Conservation (phyloP, 331 rosid species). For the Ulmus americana region DNA sequence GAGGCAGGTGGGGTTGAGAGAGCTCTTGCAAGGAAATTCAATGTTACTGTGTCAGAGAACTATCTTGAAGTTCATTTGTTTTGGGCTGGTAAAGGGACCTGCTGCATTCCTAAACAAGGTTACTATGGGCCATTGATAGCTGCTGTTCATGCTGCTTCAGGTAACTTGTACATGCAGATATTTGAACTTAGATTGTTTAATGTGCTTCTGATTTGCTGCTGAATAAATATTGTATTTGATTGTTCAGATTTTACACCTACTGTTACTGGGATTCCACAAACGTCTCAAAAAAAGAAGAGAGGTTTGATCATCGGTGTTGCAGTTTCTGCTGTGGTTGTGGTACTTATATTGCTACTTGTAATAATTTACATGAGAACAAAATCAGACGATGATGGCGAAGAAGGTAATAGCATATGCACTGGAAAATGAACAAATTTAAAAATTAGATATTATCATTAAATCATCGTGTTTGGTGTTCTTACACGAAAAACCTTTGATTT, state of each 20-base stretch:
- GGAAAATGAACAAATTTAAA: neutral
- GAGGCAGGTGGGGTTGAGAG: slow-evolving; percentile 28
- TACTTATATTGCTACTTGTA: slow-evolving; percentile 5
- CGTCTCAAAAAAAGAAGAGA: slow-evolving; percentile 6
- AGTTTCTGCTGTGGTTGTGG: slow-evolving; percentile 6
- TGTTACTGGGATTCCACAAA: slow-evolving; percentile 15
- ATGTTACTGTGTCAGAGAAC: slow-evolving; percentile 20
- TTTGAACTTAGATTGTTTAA: neutral
- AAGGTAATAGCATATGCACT: slow-evolving; percentile 11
- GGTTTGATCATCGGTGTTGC: slow-evolving; percentile 21
- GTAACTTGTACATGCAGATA: neutral
- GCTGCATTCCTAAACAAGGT: slow-evolving; percentile 27
- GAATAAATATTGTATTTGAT: neutral
- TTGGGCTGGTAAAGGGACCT: slow-evolving; percentile 34
- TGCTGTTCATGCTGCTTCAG: slow-evolving; percentile 20
- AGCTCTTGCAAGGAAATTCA: slow-evolving; percentile 7
- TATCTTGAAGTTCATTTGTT: slow-evolving; percentile 28
- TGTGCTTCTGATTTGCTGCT: neutral
- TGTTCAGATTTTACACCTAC: slow-evolving; percentile 20
- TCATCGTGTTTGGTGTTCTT: no score
- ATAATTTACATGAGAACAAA: slow-evolving; percentile 18
- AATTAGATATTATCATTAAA: no score
- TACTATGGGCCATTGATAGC: slow-evolving; percentile 21
- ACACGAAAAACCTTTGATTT: no score
- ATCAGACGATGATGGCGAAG: neutral